These are phyloP conservation scores for Alternaria arborescens DNA, from an alignment of 2,329 filamentous ascomycete genomes.

Conservation along the genomic window DNA sequence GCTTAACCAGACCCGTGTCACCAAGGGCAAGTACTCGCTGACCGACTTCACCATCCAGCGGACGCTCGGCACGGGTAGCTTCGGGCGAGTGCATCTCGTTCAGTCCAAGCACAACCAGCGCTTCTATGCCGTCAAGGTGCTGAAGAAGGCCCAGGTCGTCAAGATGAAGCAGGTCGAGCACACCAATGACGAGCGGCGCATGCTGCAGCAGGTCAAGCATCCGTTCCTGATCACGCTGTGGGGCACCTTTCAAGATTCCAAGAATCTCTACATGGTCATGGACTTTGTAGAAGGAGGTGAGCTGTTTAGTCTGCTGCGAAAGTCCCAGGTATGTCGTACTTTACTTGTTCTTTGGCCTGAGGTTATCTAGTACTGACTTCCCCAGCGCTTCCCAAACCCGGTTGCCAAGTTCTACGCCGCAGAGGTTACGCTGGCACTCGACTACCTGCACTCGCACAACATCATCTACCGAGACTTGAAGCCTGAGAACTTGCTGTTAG, in stretches of 20 bases:
- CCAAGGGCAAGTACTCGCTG: constrained; percentile 97
- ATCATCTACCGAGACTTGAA: constrained; percentile 99
- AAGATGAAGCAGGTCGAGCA: constrained; percentile 99
- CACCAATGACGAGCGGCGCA: constrained; percentile 95
- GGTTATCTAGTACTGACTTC: not conserved
- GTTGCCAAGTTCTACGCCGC: constrained; percentile 99
- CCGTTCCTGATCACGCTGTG: constrained; percentile 97
- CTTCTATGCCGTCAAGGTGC: constrained; percentile 97
- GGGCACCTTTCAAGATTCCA: constrained; percentile 96
- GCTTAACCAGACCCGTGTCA: constrained; percentile 66
- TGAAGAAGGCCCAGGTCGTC: constrained; percentile 98
- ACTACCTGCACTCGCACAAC: constrained; percentile 92
- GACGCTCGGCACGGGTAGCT: constrained; percentile 94
- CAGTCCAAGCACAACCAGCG: constrained; percentile 98
- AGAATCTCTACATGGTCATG: constrained; percentile 99
- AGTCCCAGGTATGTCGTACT: constrained; percentile 64
- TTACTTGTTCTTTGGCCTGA: not conserved
- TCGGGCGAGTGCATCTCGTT: constrained; percentile 93
- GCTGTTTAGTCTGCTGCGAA: constrained; percentile 91
- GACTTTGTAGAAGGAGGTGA: constrained; percentile 99
- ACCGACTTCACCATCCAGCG: constrained; percentile 88
- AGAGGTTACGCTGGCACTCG: constrained; percentile 92
- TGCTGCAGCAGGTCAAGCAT: constrained; percentile 97
- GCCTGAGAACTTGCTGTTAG: constrained; percentile 89
- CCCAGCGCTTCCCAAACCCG: constrained; percentile 93